A percentile compares a stretch with the other conserved stretches of the same genome.
phyloP scores from a whole-genome alignment of 345 rosid genomes.

The Durio zibethinus region DNA sequence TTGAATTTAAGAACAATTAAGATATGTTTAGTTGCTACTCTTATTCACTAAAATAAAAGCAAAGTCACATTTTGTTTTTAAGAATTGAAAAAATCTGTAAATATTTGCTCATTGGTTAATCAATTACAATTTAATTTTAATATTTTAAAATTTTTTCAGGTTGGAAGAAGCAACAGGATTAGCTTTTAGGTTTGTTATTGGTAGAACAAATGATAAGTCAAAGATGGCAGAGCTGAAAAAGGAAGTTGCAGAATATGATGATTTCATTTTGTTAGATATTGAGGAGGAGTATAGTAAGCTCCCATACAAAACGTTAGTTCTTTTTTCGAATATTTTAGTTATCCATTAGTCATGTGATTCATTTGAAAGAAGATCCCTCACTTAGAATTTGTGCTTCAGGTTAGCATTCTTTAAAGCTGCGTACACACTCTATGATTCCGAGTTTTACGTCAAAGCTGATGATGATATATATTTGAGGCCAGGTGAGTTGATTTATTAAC shows the following conservation, averaged over 20 bases:
- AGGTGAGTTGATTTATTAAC: constrained; percentile 42
- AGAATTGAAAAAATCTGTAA: neutral
- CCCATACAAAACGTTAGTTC: constrained; percentile 94
- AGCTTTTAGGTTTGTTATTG: constrained; percentile 75
- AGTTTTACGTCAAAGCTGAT: constrained; percentile 93
- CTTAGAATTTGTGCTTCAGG: constrained; percentile 32
- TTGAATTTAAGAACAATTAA: neutral
- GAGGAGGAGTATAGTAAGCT: constrained; percentile 99
- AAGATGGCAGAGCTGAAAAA: constrained; percentile 64
- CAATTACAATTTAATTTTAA: neutral
- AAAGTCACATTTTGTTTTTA: neutral
- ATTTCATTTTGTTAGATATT: constrained; percentile 76
- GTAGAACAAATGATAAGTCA: constrained; percentile 51
- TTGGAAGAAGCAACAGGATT: constrained; percentile 90
- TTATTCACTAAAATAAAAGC: neutral
- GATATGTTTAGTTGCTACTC: too few species aligned
- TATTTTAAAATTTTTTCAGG: constrained; percentile 45
- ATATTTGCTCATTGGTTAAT: neutral
- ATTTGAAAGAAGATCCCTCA: neutral
- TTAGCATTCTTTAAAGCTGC: constrained; percentile 90
- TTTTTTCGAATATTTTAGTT: constrained; percentile 5
- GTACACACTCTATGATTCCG: constrained; percentile 72
- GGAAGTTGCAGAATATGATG: constrained; percentile 77
- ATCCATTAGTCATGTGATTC: neutral
- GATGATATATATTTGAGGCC: constrained; percentile 92